Base-by-base conservation (phyloP, 176 grass and related monocot genomes). In the Typha latifolia region DNA sequence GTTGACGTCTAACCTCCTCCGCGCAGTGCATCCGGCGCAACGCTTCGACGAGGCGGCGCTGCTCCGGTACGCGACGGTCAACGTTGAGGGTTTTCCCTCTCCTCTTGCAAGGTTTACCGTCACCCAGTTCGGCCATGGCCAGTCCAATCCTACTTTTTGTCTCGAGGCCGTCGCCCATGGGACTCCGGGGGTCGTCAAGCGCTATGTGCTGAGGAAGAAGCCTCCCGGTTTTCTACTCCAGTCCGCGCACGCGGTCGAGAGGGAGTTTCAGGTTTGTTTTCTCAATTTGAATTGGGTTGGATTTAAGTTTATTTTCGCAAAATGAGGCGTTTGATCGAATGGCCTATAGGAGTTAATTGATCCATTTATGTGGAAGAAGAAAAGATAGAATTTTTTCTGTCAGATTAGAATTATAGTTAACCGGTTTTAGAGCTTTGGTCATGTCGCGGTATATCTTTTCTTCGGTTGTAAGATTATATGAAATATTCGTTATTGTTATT, bases 91-190 rank as follows among this genome's bases (percentile, higher is more conserved):
- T 0, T 97, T 97, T 66, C 94, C 94, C 10, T 43, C 62, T 12
- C 62, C 78, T 3, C 16, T 74, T 18, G 62, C 56, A 7, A 47
- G 70, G 20, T 78, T 97, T 14, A 2, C 47, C 21, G 63, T 97
- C 48, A 73, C 76, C 66, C 85, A 83, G 85, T 92, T 97, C 51
- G 89, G 94, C 47, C 85, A 97, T 49, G 88, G 85, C 76, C 89
- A 93, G 78, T 97, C 94, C 48, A 97, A 97, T 66, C 89, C 89
- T 51, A 97, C 94, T 66, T 93, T 84, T 77, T 93, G 79, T 61
- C n/a, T 97, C 72, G 49, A 85, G 59, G 81, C 67, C 61, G 75
- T 68, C 70, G 31, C 82, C 2, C 49, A 72, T 18, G 71, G 82
- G 48, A 64, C 49, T 20, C 51, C 52, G 11, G 66, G 72, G 24